Base-by-base conservation (phyloP, 129 eudicot species). In the Kitagawia praeruptora region DNA sequence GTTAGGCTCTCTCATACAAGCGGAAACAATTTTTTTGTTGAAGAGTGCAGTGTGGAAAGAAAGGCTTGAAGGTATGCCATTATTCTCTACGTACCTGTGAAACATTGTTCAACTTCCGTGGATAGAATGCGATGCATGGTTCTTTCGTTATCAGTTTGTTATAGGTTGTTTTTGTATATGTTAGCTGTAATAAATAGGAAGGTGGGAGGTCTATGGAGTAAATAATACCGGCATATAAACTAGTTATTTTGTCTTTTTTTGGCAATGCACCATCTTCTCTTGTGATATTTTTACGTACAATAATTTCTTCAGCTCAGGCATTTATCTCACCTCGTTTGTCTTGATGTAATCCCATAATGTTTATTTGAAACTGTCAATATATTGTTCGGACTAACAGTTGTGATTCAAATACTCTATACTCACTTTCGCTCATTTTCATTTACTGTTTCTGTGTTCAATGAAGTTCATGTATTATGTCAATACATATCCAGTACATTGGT, bases 31-130 rank as follows among this genome's bases (percentile, higher is more conserved):
- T 80, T 39, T 92, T 38, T 93, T 85, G 82, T 80, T 96, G 84
- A 96, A 96, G 88, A 96, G 98, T 96, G 87, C 99, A 46, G 99
- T 80, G 63, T 96, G 99, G 99, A 96, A 96, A 91, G 99, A 96
- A 79, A 86, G 98, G 63, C 93, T 96, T 77, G 99, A 92, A 92
- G 99, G 99, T 96, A 83, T 76, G 39, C 25, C 41, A 4, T 80
- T 70, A 37, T 28, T 45, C 49, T 76, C 27, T 0, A 21, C 42
- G 61, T 61, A 21, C 31, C 46, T 67, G 21, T 23, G 41, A 25
- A 6, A 74, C 16, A 10, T 28, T 39, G 48, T 47, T 58, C 23
- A 56, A 19, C 69, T 44, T 34, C 2, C 4, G 2, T 81, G 51
- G 27, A 5, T 67, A 5, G 41, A 67, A 31, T 56, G 13, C 1